Conservation (phyloP, 148 eudicot genomes). For the Rhododendron ovatum region DNA sequence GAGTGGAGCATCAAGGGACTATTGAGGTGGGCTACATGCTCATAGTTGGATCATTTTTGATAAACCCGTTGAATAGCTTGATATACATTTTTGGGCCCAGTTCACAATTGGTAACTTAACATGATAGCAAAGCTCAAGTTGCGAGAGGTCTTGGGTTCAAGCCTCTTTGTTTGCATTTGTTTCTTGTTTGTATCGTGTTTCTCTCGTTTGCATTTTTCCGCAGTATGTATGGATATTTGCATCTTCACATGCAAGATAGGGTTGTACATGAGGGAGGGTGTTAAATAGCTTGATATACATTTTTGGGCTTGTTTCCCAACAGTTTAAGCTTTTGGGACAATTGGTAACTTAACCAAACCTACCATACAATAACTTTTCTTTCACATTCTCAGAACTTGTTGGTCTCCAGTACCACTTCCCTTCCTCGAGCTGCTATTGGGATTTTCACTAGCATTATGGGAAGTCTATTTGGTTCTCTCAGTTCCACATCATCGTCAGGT, state of each 20-base stretch:
- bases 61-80: no score
- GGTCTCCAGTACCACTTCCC: slow-evolving; percentile 25
- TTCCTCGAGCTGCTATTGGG: slow-evolving; percentile 62
- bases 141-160: not conserved
- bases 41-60: not conserved
- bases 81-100: no score
- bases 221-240: not conserved
- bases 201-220: no score
- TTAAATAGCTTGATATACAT: not conserved
- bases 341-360: not conserved
- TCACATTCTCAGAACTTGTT: slow-evolving; percentile 4
- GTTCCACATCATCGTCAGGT: slow-evolving; percentile 30
- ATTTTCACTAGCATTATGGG: slow-evolving; percentile 49
- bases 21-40: not conserved
- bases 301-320: not conserved
- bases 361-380: not conserved
- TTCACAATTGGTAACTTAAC: not conserved
- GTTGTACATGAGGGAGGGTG: not conserved
- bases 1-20: not conserved
- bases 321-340: not conserved
- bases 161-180: not conserved
- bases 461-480: slow-evolving; percentile 39
- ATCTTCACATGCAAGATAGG: not conserved
- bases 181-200: no score
- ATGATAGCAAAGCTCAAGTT: not conserved